Conservation (phyloP, 73 alveolate species). For the Effrenium voratum region DNA sequence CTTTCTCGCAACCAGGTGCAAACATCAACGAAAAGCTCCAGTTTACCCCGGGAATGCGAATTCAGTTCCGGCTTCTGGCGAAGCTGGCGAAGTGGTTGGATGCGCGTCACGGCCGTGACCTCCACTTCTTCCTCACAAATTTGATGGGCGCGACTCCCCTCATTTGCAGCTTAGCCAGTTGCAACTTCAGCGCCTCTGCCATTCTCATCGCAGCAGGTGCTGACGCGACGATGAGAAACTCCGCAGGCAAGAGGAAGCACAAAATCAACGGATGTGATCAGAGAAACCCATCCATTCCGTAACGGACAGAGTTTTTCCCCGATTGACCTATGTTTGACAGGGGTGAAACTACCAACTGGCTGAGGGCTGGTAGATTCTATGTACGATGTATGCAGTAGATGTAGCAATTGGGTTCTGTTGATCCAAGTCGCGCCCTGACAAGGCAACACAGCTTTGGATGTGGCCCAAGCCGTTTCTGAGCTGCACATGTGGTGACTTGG, state of each 20-base stretch:
- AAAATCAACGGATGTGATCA: too few relatives aligned
- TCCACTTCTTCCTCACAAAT: conserved; percentile 30
- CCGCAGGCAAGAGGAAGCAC: conserved; percentile 12
- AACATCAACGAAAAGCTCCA: neutral
- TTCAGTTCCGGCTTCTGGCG: neutral
- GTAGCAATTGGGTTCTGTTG: neutral
- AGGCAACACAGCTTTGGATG: conserved; percentile 1
- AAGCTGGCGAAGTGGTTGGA: neutral
- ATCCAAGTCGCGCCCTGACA: neutral
- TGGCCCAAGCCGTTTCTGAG: neutral
- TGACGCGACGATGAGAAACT: conserved; percentile 1
- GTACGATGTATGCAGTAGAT: neutral
- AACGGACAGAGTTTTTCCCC: neutral
- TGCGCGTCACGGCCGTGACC: neutral
- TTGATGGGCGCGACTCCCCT: neutral
- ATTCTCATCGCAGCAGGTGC: conserved; percentile 5
- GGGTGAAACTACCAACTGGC: neutral
- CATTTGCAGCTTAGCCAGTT: neutral
- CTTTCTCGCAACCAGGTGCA: neutral
- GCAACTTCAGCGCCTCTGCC: conserved; percentile 4
- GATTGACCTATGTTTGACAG: neutral
- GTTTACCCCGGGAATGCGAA: neutral
- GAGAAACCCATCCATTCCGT: neutral
- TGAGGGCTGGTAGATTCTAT: neutral
- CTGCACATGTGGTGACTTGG: too few relatives aligned